A percentile compares a stretch with the other conserved stretches of the same genome.
These are phyloP conservation scores for Diversispora epigaea DNA, from an alignment of 192 early-diverging fungal genomes.

Conservation along the genomic window DNA sequence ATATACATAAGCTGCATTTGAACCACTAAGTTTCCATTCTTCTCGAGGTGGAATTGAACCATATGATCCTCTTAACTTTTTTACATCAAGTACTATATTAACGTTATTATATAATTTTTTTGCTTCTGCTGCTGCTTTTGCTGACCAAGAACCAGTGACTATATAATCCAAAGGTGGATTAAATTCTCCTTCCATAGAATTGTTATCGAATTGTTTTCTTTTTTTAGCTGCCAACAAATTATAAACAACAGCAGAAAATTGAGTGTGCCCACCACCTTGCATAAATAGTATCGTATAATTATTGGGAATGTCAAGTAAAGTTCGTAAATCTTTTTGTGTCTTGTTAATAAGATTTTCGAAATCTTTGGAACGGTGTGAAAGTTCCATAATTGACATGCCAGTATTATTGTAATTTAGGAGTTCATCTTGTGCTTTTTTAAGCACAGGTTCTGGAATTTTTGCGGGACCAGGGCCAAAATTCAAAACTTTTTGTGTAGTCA, in stretches of 20 bases:
- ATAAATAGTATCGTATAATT: slow-evolving; percentile 92
- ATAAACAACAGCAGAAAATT: slow-evolving; percentile 87
- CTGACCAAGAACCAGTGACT: slow-evolving; percentile 89
- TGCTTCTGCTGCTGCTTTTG: slow-evolving; percentile 84
- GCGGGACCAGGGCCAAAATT: slow-evolving; percentile 94
- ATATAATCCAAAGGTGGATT: slow-evolving; percentile 79
- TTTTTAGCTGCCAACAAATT: slow-evolving; percentile 76
- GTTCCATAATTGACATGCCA: slow-evolving; percentile 91
- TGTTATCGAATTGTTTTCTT: slow-evolving; percentile 32
- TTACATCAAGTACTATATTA: slow-evolving; percentile 78
- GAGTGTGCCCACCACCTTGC: slow-evolving; percentile 93
- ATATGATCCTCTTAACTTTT: slow-evolving; percentile 53
- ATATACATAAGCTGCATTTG: slow-evolving; percentile 85
- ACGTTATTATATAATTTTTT: slow-evolving; percentile 74
- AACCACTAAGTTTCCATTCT: slow-evolving; percentile 68
- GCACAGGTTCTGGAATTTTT: slow-evolving; percentile 77
- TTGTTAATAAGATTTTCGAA: slow-evolving; percentile 75
- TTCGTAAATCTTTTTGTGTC: slow-evolving; percentile 72
- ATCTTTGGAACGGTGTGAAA: slow-evolving; percentile 88
- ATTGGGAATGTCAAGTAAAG: slow-evolving; percentile 76
- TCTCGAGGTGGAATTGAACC: slow-evolving; percentile 54
- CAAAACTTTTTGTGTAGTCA: slow-evolving; percentile 46
- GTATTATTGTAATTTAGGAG: slow-evolving; percentile 79
- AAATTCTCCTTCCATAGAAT: slow-evolving; percentile 33
- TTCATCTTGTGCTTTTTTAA: slow-evolving; percentile 80